phyloP scores from a whole-genome alignment of 495 filamentous ascomycete species.

The Cercophora samala region DNA sequence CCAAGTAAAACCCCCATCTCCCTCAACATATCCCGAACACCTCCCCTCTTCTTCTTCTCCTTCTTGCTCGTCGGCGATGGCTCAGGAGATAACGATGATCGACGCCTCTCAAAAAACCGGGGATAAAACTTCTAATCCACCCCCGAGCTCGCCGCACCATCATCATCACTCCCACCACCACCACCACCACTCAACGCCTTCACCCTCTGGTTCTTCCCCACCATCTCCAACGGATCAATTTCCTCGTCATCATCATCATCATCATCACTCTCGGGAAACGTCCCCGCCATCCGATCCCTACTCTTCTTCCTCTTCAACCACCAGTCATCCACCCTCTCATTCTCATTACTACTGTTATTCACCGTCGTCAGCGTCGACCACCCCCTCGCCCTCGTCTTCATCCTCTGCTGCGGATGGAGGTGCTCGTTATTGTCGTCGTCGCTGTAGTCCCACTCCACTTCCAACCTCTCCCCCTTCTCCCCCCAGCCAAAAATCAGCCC shows the following conservation, averaged over 20 bases:
- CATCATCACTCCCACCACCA: background rate
- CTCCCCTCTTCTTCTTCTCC: background rate
- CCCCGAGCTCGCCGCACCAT: background rate
- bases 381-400: background rate
- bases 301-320: slow-evolving; percentile 11
- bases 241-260: slow-evolving; percentile 13
- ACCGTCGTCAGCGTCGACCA: background rate
- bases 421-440: slow-evolving; percentile 44
- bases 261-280: slow-evolving; percentile 12
- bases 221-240: slow-evolving; percentile 4
- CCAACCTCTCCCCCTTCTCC: slow-evolving; percentile 49
- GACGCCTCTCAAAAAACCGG: background rate
- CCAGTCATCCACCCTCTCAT: slow-evolving; percentile 2
- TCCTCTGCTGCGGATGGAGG: background rate
- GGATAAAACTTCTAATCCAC: background rate
- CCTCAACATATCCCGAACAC: background rate
- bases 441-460: slow-evolving; percentile 54
- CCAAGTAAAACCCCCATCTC: background rate
- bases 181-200: background rate
- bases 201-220: background rate
- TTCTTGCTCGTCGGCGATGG: background rate
- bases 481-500: slow-evolving; percentile 48
- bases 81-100: background rate
- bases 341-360: background rate
- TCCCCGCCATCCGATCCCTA: slow-evolving; percentile 9